These are phyloP conservation scores for Dacryopinax spathularia DNA, from an alignment of 768 basidiomycete genomes.

Conservation along the genomic window DNA sequence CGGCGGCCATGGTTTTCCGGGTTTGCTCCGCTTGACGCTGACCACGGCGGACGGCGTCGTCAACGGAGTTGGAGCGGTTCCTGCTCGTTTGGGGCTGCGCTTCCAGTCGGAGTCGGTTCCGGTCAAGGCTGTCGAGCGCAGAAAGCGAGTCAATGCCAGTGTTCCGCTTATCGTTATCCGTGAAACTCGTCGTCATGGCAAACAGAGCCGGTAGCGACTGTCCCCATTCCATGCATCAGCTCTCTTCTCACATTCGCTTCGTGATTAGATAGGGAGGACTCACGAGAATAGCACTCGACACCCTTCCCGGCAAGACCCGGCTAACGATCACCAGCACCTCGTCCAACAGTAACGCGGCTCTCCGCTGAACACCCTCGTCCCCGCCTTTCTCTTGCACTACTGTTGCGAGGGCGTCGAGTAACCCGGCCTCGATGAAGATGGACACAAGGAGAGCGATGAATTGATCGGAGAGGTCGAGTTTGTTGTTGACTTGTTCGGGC, in stretches of 20 bases:
- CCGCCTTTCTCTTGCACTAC: conserved; percentile 56
- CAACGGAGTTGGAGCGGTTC: conserved; percentile 35
- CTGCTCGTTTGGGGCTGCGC: conserved; percentile 50
- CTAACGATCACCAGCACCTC: conserved; percentile 84
- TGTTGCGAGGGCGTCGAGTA: conserved; percentile 70
- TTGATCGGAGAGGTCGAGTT: conserved; percentile 78
- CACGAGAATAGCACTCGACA: conserved; percentile 78
- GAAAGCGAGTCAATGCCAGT: conserved; percentile 73
- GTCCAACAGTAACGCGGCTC: conserved; percentile 81
- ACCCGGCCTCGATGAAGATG: conserved; percentile 72
- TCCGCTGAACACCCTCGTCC: conserved; percentile 39
- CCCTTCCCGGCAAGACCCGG: conserved; percentile 61
- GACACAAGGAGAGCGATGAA: conserved; percentile 75
- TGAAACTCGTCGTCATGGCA: conserved; percentile 59
- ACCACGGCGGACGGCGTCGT: conserved; percentile 73
- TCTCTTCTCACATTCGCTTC: neutral
- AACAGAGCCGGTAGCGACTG: conserved; percentile 80
- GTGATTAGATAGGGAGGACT: conserved; percentile 7
- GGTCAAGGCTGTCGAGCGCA: conserved; percentile 82
- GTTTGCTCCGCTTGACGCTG: conserved; percentile 84
- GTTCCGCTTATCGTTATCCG: conserved; percentile 60
- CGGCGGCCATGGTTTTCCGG: conserved; percentile 77
- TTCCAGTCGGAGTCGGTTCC: conserved; percentile 65
- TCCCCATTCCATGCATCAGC: neutral
- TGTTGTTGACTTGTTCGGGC: conserved; percentile 11